Conservation (phyloP, 1,284 basidiomycete species). For the Vanrija humicola region DNA sequence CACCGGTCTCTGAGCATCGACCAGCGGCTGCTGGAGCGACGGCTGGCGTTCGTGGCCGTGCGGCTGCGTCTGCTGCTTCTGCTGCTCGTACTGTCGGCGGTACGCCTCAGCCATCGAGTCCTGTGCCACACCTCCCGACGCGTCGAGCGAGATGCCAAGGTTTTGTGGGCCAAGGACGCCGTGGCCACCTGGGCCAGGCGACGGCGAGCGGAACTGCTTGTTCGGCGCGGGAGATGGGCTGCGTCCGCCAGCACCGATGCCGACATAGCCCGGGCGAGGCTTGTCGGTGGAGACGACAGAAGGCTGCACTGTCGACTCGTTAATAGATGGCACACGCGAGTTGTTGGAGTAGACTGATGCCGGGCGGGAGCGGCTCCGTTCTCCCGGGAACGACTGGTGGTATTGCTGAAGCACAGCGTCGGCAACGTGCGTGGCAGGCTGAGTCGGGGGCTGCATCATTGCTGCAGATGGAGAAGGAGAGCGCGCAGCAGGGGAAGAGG, state of each 20-base stretch:
- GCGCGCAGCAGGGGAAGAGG: slow-evolving; percentile 61
- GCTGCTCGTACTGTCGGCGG: slow-evolving; percentile 42
- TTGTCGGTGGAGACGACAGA: slow-evolving; percentile 28
- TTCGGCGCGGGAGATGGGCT: slow-evolving; percentile 60
- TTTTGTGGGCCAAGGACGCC: slow-evolving; percentile 44
- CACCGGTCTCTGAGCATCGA: slow-evolving; percentile 2
- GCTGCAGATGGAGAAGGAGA: slow-evolving; percentile 49
- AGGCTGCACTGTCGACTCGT: slow-evolving; percentile 18
- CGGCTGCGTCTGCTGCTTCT: slow-evolving; percentile 34
- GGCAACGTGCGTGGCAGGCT: slow-evolving; percentile 55
- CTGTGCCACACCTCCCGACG: slow-evolving; percentile 68
- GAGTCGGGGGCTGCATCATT: slow-evolving; percentile 66
- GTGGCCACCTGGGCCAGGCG: slow-evolving; percentile 34
- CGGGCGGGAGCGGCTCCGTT: slow-evolving; percentile 57
- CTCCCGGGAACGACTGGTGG: slow-evolving; percentile 80
- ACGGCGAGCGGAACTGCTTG: slow-evolving; percentile 28
- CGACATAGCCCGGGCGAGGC: slow-evolving; percentile 62
- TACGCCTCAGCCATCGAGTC: slow-evolving; percentile 69
- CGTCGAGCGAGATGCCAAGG: slow-evolving; percentile 72
- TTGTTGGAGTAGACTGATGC: slow-evolving; percentile 41
- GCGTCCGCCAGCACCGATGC: slow-evolving; percentile 63
- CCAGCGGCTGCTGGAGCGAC: slow-evolving; percentile 11
- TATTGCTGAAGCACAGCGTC: slow-evolving; percentile 75
- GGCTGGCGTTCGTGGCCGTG: slow-evolving; percentile 23
- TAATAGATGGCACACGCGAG: slow-evolving; percentile 36